phyloP scores from a whole-genome alignment of 2,329 filamentous ascomycete species.

The Coniochaeta pulveracea region DNA sequence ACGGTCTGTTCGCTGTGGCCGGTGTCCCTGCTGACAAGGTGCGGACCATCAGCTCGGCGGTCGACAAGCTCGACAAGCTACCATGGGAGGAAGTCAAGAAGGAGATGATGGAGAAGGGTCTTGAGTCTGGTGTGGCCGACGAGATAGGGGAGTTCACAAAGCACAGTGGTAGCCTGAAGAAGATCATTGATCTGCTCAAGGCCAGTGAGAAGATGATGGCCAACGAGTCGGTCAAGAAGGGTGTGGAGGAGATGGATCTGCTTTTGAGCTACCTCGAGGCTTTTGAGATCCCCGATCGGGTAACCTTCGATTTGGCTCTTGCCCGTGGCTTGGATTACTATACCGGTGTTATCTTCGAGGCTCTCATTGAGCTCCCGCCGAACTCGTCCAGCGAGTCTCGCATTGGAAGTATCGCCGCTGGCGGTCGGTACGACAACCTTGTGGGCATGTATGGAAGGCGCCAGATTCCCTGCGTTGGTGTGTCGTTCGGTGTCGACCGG shows the following conservation, averaged over 20 bases:
- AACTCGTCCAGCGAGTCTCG: slow-evolving; percentile 14
- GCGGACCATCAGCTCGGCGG: slow-evolving; percentile 78
- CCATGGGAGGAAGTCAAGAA: slow-evolving; percentile 83
- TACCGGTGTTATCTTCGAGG: slow-evolving; percentile 83
- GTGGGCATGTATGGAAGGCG: slow-evolving; percentile 88
- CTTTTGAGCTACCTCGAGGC: slow-evolving; percentile 75
- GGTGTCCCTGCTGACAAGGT: slow-evolving; percentile 83
- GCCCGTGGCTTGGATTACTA: slow-evolving; percentile 82
- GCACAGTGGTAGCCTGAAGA: slow-evolving; percentile 12
- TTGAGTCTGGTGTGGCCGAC: slow-evolving; percentile 67
- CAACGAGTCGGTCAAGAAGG: slow-evolving; percentile 67
- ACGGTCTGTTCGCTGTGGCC: slow-evolving; percentile 84
- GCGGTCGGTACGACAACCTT: slow-evolving; percentile 83
- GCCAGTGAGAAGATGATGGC: slow-evolving; percentile 55
- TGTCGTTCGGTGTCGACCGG: slow-evolving; percentile 90
- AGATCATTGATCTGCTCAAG: slow-evolving; percentile 63
- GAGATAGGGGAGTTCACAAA: slow-evolving; percentile 74
- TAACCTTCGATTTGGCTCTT: slow-evolving; percentile 84
- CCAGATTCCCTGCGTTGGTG: slow-evolving; percentile 76
- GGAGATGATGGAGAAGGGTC: slow-evolving; percentile 84
- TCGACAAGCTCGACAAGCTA: slow-evolving; percentile 92
- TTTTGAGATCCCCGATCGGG: slow-evolving; percentile 58
- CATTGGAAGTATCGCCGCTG: slow-evolving; percentile 80
- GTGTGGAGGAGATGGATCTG: slow-evolving; percentile 68
- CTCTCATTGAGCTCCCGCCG: slow-evolving; percentile 71